Percentiles rank a stretch among this genome's conserved stretches.
phyloP scores from a whole-genome alignment of 1,284 basidiomycete species.

The Rhodotorula sp. region DNA sequence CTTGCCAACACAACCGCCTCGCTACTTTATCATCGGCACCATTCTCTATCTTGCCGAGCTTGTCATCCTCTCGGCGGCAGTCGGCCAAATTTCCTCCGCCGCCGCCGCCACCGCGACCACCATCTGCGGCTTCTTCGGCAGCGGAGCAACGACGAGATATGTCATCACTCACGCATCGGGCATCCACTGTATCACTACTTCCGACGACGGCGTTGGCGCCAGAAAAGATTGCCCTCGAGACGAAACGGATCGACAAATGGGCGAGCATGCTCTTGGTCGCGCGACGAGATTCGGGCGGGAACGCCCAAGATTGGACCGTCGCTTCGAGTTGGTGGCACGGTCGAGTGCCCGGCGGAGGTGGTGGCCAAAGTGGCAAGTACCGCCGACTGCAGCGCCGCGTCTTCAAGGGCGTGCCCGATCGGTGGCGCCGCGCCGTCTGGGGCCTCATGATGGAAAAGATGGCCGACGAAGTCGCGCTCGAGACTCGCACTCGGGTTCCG shows the following conservation, averaged over 20 bases:
- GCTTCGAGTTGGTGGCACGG: slow-evolving; percentile 59
- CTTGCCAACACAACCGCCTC: slow-evolving; percentile 37
- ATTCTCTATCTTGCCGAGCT: slow-evolving; percentile 27
- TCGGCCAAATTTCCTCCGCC: background rate
- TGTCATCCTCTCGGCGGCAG: background rate
- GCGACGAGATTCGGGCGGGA: slow-evolving; percentile 64
- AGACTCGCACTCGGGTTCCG: slow-evolving; percentile 6
- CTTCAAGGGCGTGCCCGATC: slow-evolving; percentile 95
- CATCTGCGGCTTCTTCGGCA: background rate
- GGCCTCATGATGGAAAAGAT: slow-evolving; percentile 46
- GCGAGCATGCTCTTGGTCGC: slow-evolving; percentile 66
- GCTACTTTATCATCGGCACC: slow-evolving; percentile 28
- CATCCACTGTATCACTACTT: slow-evolving; percentile 28
- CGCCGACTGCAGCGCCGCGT: slow-evolving; percentile 60
- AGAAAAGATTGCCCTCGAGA: slow-evolving; percentile 58
- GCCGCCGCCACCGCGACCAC: background rate
- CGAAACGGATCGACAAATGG: slow-evolving; percentile 77
- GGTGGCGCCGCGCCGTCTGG: slow-evolving; percentile 93
- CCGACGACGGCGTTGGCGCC: slow-evolving; percentile 20
- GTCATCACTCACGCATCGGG: slow-evolving; percentile 13
- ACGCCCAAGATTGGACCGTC: slow-evolving; percentile 71
- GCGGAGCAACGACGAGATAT: background rate
- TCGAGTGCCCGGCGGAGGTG: slow-evolving; percentile 51
- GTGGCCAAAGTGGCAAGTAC: slow-evolving; percentile 42
- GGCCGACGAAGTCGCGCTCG: slow-evolving; percentile 27